These are phyloP conservation scores for Thraustotheca clavata DNA, from an alignment of 352 stramenopile genomes.

Conservation along the genomic window DNA sequence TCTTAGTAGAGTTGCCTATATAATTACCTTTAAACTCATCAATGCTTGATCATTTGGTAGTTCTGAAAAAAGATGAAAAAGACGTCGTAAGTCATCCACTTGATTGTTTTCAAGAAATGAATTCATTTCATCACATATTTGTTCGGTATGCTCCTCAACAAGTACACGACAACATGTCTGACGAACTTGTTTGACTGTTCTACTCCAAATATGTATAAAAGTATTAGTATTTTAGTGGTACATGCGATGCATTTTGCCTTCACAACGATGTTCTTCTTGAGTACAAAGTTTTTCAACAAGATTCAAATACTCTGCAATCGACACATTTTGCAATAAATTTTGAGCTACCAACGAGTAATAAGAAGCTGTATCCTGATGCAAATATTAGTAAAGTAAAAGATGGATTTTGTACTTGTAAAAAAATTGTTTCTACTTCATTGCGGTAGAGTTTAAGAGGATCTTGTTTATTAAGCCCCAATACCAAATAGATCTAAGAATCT, in stretches of 20 bases:
- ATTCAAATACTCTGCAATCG: constrained; percentile 65
- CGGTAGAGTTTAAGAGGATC: constrained; percentile 76
- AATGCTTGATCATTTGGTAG: constrained; percentile 68
- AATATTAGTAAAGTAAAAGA: not conserved
- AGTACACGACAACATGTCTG: constrained; percentile 73
- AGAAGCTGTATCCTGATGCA: constrained; percentile 40
- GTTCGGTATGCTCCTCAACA: constrained; percentile 68
- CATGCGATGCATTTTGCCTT: constrained; percentile 65
- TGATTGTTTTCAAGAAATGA: constrained; percentile 70
- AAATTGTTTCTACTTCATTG: constrained; percentile 62
- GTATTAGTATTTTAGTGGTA: constrained; percentile 25
- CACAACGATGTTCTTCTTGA: constrained; percentile 73
- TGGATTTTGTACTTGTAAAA: constrained; percentile 38
- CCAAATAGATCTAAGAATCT: constrained; percentile 59
- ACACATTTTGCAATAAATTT: constrained; percentile 48
- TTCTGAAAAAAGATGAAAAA: constrained; percentile 80
- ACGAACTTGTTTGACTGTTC: constrained; percentile 64
- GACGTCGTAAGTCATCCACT: constrained; percentile 59
- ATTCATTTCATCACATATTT: constrained; percentile 71
- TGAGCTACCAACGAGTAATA: constrained; percentile 66
- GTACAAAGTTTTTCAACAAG: constrained; percentile 60
- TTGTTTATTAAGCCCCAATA: constrained; percentile 57
- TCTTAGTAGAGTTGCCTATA: not conserved
- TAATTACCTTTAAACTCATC: constrained; percentile 64
- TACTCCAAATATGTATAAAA: constrained; percentile 22